These are phyloP conservation scores for Tilletia caries DNA, from an alignment of 1,284 basidiomycete species.

Conservation along the genomic window DNA sequence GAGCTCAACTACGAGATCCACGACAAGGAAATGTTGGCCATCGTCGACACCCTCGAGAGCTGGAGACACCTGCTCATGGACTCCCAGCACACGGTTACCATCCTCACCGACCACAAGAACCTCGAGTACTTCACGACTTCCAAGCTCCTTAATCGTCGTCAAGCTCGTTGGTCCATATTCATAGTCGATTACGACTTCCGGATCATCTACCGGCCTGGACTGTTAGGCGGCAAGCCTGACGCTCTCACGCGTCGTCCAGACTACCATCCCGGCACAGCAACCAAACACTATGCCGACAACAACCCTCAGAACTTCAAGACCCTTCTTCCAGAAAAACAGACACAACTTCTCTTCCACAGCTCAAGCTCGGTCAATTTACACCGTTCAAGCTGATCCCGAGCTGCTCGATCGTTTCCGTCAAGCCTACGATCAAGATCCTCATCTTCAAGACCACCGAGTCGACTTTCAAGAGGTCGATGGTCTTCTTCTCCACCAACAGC, in stretches of 20 bases:
- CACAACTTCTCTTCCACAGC: background rate
- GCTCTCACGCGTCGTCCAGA: background rate
- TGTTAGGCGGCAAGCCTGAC: background rate
- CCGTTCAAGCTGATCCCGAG: background rate
- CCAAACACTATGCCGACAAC: background rate
- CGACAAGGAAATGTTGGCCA: conserved; percentile 22
- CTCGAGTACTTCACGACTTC: conserved; percentile 20
- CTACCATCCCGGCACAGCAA: conserved; percentile 1
- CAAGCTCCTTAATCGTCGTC: conserved; percentile 11
- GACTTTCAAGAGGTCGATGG: conserved; percentile 5
- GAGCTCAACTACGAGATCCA: conserved; percentile 23
- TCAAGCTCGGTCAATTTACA: background rate
- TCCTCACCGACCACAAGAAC: conserved; percentile 20
- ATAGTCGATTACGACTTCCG: background rate
- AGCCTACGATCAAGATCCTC: background rate
- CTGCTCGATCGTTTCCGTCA: background rate
- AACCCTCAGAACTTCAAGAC: conserved; percentile 6
- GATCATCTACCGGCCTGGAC: conserved; percentile 5
- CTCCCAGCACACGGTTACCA: background rate
- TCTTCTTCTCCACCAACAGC: background rate
- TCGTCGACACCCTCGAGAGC: conserved; percentile 9
- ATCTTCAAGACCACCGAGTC: background rate
- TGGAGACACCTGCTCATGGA: conserved; percentile 19
- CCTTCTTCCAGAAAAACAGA: background rate
- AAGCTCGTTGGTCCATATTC: background rate